These are phyloP conservation scores for Neurospora sp. DNA, from an alignment of 495 filamentous ascomycete genomes.

Conservation along the genomic window DNA sequence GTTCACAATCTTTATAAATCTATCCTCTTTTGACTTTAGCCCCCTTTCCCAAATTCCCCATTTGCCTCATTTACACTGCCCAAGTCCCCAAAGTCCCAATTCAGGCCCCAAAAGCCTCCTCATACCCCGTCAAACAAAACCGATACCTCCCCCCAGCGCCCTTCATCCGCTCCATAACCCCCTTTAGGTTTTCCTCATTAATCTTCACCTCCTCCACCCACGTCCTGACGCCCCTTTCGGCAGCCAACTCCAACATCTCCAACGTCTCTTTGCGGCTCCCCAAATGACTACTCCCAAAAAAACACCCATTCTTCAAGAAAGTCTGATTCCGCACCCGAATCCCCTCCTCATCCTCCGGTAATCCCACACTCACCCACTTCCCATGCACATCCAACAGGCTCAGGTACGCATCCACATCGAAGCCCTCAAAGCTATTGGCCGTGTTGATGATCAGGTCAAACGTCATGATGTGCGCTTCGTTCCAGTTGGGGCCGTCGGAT, in stretches of 20 bases:
- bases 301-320: constrained; percentile 64
- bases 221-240: constrained; percentile 67
- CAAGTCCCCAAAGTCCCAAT: not conserved
- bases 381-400: constrained; percentile 75
- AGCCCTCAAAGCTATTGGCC: constrained; percentile 41
- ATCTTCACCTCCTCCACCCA: constrained; percentile 76
- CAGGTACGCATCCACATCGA: constrained; percentile 59
- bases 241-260: constrained; percentile 72
- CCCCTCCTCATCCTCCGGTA: constrained; percentile 74
- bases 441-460: constrained; percentile 55
- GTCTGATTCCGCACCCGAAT: constrained; percentile 66
- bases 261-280: constrained; percentile 73
- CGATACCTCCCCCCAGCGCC: constrained; percentile 57
- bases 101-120: constrained; percentile 30
- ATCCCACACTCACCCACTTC: constrained; percentile 69
- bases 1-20: not conserved
- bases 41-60: not conserved
- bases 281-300: constrained; percentile 73
- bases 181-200: constrained; percentile 54
- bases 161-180: constrained; percentile 56
- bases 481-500: constrained; percentile 57
- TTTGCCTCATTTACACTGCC: not conserved
- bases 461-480: constrained; percentile 38
- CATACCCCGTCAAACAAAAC: constrained; percentile 37
- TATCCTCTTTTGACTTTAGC: not conserved